Evolutionary conservation across 1,284 basidiomycete species (phyloP), one percentile per base, ranked within the genome.

Genomic region (Cryptococcus sp.): DNA sequence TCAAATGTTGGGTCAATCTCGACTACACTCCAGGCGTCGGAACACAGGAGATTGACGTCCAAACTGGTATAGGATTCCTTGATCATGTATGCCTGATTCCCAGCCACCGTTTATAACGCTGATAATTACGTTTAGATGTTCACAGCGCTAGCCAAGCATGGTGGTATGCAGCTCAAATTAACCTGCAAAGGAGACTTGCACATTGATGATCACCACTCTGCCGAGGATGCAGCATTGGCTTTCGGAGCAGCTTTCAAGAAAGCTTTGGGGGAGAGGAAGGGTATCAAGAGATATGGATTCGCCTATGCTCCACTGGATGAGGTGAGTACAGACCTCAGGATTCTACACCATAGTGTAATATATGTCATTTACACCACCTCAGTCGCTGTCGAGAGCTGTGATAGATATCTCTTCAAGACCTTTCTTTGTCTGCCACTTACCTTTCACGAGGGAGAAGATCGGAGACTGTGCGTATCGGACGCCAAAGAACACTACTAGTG

Each of bases 191-290:
- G 96, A 50, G 96, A 99, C 77, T 81, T 98, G 14, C 90, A 88
- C 84, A 97, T 98, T 60, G 96, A 99, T 78, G 96, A 99, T 79
- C 96, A 99, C 76, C 96, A 99, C 79, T 92, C 95, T 46, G 92
- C 95, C 82, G 93, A 97, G 83, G 94, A 97, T 78, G 89, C 86
- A 72, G 92, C 93, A 10, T 86, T 97, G 58, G 93, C 91, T 4
- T 82, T 98, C 8, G 94, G 94, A 11, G 86, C 87, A 31, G 95
- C 92, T 14, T 98, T 98, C 81, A 98, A 97, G 76, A 80, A 90
- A 73, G 96, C 96, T 14, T 80, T 99, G 37, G 95, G 96, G 35
- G 92, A 96, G 79, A 85, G 97, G 42, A 87, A 87, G 60, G 96
- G 96, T 10, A 98, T 99, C 71, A 86, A 86, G 70, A 83, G 96